Evolutionary conservation across 225 moss, liverwort and hornwort genomes (phyloP).

Genomic region (Takakia lepidozioides): DNA sequence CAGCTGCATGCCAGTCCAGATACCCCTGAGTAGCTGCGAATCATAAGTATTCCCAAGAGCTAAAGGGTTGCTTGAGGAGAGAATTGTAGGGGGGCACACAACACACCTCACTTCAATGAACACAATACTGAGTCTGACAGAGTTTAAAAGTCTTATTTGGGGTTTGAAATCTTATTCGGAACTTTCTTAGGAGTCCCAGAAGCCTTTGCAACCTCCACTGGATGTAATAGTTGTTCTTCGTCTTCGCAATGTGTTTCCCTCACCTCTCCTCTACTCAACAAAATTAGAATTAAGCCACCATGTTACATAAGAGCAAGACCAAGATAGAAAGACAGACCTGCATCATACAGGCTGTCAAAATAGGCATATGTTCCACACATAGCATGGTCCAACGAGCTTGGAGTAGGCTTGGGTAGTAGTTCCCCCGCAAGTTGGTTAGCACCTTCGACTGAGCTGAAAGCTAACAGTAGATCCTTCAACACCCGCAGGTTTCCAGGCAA

Average conservation of each 20-base stretch:
- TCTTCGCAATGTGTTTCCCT: no score
- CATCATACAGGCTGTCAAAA: slow-evolving; percentile 59
- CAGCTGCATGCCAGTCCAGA: slow-evolving; percentile 24
- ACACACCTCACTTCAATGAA: no score
- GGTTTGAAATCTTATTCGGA: no score
- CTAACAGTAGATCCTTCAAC: slow-evolving; percentile 59
- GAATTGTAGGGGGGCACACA: no score
- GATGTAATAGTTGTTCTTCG: no score
- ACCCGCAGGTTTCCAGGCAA: slow-evolving; percentile 26
- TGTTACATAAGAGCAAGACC: neutral
- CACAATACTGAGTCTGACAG: no score
- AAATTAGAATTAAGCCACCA: neutral
- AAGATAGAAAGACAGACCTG: slow-evolving; percentile 30
- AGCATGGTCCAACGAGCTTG: slow-evolving; percentile 56
- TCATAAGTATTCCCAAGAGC: no score
- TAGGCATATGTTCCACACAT: slow-evolving; percentile 60
- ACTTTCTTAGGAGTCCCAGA: no score
- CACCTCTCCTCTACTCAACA: no score
- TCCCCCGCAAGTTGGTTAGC: slow-evolving; percentile 39
- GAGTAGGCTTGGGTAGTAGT: slow-evolving; percentile 35
- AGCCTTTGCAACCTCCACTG: no score
- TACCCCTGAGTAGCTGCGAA: neutral
- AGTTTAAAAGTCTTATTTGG: no score
- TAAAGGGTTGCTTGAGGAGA: no score
- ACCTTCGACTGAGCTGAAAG: slow-evolving; percentile 51